These are phyloP conservation scores for Rhynchospora pubera DNA, from an alignment of 176 grass and related monocot species.

Conservation along the genomic window DNA sequence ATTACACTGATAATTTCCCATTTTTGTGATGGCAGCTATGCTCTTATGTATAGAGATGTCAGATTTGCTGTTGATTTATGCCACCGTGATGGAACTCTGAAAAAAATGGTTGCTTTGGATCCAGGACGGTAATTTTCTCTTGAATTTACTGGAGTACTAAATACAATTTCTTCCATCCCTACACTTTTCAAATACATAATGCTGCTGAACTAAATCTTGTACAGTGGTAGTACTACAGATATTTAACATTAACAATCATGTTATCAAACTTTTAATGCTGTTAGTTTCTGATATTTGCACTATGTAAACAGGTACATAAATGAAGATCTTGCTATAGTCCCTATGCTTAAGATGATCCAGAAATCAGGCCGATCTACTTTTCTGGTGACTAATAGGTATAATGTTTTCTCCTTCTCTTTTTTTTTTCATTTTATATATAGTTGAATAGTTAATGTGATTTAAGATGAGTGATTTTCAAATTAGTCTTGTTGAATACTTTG, in stretches of 20 bases:
- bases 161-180: not conserved
- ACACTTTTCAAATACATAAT: not conserved
- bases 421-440: constrained; percentile 13
- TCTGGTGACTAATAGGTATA: constrained; percentile 91
- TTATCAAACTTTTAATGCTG: not conserved
- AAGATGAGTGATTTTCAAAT: constrained; percentile 11
- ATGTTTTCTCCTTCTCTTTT: not conserved
- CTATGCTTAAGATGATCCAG: constrained; percentile 92
- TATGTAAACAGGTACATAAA: constrained; percentile 66
- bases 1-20: constrained; percentile 2
- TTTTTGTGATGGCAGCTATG: constrained; percentile 56
- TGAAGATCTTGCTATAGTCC: constrained; percentile 80
- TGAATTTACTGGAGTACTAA: not conserved
- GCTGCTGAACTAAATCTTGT: not conserved
- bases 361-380: constrained; percentile 85
- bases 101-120: constrained; percentile 84
- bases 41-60: constrained; percentile 84
- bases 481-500: not conserved
- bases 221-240: not conserved
- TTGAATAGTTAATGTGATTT: not conserved
- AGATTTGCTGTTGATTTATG: constrained; percentile 93
- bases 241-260: not conserved
- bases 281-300: not conserved
- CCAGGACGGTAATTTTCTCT: constrained; percentile 60
- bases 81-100: constrained; percentile 95